Conservation (phyloP, 139 green algal species). For the Spirogloea muscicola region DNA sequence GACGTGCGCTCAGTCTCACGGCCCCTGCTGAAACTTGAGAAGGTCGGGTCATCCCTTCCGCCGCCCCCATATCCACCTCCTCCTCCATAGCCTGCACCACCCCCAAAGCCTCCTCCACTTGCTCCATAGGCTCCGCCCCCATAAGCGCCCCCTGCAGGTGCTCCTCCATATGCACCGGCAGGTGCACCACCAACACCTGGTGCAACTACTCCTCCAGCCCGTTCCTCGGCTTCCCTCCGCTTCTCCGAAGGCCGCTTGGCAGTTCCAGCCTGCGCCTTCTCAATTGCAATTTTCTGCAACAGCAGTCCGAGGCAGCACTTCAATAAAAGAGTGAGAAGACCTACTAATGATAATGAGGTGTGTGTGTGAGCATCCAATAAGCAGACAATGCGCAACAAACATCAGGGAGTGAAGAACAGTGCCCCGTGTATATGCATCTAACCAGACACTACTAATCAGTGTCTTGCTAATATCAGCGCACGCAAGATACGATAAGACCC, state of each 20-base stretch:
- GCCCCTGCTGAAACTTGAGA: constrained; percentile 4
- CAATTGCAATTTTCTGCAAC: constrained; percentile 33
- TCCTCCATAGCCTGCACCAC: neutral
- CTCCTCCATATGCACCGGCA: neutral
- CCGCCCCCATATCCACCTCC: constrained; percentile 2
- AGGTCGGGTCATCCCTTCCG: constrained; percentile 1
- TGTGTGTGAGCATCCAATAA: neutral
- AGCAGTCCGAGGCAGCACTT: neutral
- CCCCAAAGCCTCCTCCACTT: neutral
- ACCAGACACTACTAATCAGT: neutral
- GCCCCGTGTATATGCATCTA: constrained; percentile 4
- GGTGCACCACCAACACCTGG: neutral
- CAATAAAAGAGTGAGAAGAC: neutral
- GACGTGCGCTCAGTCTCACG: neutral
- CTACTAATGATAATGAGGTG: neutral
- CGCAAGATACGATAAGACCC: neutral
- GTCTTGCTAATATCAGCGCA: neutral
- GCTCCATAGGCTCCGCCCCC: neutral
- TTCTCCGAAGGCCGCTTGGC: constrained; percentile 14
- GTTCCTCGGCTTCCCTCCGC: neutral
- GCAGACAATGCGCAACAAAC: neutral
- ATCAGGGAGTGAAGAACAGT: constrained; percentile 1
- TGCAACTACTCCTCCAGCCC: neutral
- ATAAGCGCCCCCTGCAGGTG: neutral
- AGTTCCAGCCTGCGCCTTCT: constrained; percentile 16